Base-by-base conservation (phyloP, 1,284 basidiomycete species). In the Ceratobasidium sp. region DNA sequence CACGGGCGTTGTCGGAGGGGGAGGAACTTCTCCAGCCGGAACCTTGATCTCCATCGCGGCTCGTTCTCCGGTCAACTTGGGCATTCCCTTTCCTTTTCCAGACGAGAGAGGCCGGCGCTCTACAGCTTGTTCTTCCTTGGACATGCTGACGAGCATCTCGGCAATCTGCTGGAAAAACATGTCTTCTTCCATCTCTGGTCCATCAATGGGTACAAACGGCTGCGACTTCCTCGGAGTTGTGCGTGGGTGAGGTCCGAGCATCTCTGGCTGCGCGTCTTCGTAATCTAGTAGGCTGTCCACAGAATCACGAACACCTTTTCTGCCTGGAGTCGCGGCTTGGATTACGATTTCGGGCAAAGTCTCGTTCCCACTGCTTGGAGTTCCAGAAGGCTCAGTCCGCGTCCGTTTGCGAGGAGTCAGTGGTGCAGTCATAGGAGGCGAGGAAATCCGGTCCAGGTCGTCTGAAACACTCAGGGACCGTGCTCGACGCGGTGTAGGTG, bases 111-210 rank as follows among this genome's bases (percentile, higher is more conserved):
- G 82, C 68, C 80, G 80, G 57, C 84, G 69, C 12, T 84, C 85
- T 17, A 85, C 52, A 31, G 29, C 27, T 20, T 55, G 38, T 12
- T 55, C 52, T 70, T 78, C 78, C 40, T 80, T 78, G 74, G 88
- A 86, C 80, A 94, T 87, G 53, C 85, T 85, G 70, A 87, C 88
- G 53, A 94, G 84, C 74, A 92, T 90, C 47, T 92, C 87, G 6
- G 89, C 89, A 57, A 95, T 88, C 77, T 94, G 90, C 68, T 88
- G 82, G 78, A 94, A 91, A 78, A 93, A 93, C 45, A 84, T 78
- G 53, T 86, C 86, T 73, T 92, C 89, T 71, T 86, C 82, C 31
- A 87, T 78, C 64, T 86, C 82, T 0, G 87, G 85, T 20, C 77
- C 71, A 22, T 75, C 70, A 54, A 74, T 64, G 25, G 72, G 69